Percentiles rank a stretch among this genome's conserved stretches.
Evolutionary conservation across 495 filamentous ascomycete genomes (phyloP).

Genomic region (Talaromyces borbonicus): DNA sequence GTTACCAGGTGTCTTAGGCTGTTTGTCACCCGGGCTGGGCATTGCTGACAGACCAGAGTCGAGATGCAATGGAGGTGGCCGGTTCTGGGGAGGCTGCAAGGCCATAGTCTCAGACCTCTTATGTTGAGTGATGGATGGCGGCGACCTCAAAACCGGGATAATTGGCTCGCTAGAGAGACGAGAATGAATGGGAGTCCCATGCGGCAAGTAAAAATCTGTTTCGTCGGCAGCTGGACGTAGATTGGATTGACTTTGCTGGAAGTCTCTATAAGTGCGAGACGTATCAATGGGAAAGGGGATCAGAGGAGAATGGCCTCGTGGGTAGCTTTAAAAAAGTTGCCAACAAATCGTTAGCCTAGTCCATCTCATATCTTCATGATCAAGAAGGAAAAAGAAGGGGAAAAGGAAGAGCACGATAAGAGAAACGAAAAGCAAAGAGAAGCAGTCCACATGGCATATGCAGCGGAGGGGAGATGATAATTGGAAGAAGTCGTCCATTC

Average conservation of each 20-base stretch:
- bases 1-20: constrained; percentile 51
- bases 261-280: constrained; percentile 8
- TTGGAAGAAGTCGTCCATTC: constrained; percentile 8
- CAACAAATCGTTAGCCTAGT: neutral
- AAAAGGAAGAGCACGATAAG: neutral
- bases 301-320: constrained; percentile 22
- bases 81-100: constrained; percentile 25
- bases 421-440: no score
- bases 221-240: constrained; percentile 21
- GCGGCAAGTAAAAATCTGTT: constrained; percentile 28
- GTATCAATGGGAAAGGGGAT: constrained; percentile 32
- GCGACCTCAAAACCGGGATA: constrained; percentile 33
- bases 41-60: constrained; percentile 24
- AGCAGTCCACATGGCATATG: no score
- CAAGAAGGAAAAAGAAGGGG: neutral
- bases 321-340: constrained; percentile 21
- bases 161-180: constrained; percentile 42
- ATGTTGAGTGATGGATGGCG: constrained; percentile 27
- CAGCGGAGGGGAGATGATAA: constrained; percentile 6
- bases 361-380: no score
- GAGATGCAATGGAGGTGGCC: constrained; percentile 33
- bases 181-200: constrained; percentile 33
- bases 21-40: constrained; percentile 24
- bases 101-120: constrained; percentile 36
- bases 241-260: constrained; percentile 13